Evolutionary conservation across 208 protist genomes (phyloP), one percentile per base, ranked within the genome.

Genomic region (Crithidia expoeki): DNA sequence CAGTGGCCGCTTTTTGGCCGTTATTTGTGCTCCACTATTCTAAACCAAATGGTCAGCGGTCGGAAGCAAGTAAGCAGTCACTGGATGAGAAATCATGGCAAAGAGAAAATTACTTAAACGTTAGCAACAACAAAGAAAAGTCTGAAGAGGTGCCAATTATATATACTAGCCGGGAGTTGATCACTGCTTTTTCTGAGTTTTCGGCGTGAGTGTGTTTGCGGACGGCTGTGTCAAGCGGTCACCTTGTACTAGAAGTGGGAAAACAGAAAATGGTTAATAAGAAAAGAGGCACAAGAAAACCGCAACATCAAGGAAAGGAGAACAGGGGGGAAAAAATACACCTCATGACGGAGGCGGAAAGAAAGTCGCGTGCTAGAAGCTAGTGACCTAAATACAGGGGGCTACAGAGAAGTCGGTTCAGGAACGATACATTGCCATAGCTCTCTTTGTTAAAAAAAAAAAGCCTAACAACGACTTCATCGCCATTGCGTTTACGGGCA

Each of bases 401-500:
- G n/a, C n/a, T n/a, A n/a, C n/a, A n/a, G n/a, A n/a, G n/a, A n/a
- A n/a, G n/a, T n/a, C n/a, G n/a, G n/a, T n/a, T n/a, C n/a, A n/a
- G n/a, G n/a, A n/a, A n/a, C n/a, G n/a, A n/a, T n/a, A n/a, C n/a
- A n/a, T n/a, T n/a, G n/a, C n/a, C n/a, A n/a, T n/a, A n/a, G n/a
- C n/a, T n/a, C n/a, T n/a, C n/a, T n/a, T n/a, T n/a, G n/a, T n/a
- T n/a, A n/a, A 44, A 44, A 44, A 44, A 44, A 44, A 44, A 44
- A n/a, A n/a, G n/a, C n/a, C n/a, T n/a, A n/a, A n/a, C n/a, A n/a
- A n/a, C n/a, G n/a, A n/a, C n/a, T n/a, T n/a, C 4, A 17, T 23
- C 17, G 14, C 34, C 16, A 7, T 30, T 25, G 23, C 21, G 17
- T 16, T 51, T 64, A 76, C 42, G 70, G 51, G 46, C 70, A 76